phyloP scores from a whole-genome alignment of 208 protist genomes.

The Leishmania arabica region DNA sequence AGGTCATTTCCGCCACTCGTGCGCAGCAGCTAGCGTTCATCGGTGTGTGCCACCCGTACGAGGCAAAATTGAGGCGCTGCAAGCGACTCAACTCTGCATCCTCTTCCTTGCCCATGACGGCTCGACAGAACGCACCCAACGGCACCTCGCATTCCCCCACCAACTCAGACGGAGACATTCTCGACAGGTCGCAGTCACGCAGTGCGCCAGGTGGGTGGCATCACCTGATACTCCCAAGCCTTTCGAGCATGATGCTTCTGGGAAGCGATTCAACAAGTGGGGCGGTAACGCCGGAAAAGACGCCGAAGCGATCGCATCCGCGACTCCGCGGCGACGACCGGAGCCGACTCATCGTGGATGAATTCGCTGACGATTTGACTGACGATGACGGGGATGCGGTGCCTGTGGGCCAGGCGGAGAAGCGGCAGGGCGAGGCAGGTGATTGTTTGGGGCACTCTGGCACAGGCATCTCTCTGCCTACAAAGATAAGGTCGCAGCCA shows the following conservation, averaged over 20 bases:
- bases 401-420: background rate
- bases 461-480: background rate
- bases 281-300: slow-evolving; percentile 10
- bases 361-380: slow-evolving; percentile 13
- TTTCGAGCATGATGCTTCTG: slow-evolving; percentile 26
- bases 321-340: background rate
- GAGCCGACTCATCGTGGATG: slow-evolving; percentile 22
- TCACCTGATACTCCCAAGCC: slow-evolving; percentile 22
- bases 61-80: slow-evolving; percentile 28
- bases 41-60: slow-evolving; percentile 44
- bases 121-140: background rate
- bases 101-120: background rate
- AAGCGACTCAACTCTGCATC: background rate
- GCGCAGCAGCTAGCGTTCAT: slow-evolving; percentile 76
- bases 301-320: background rate
- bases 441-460: background rate
- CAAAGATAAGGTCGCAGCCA: background rate
- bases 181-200: background rate
- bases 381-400: slow-evolving; percentile 14
- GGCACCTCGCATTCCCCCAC: background rate
- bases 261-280: slow-evolving; percentile 27
- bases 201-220: slow-evolving; percentile 23
- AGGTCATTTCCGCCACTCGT: slow-evolving; percentile 66
- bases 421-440: no score
- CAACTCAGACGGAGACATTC: background rate